Evolutionary conservation across 1,139 yeast species (phyloP).

Genomic region (Maudiozyma humilis): DNA sequence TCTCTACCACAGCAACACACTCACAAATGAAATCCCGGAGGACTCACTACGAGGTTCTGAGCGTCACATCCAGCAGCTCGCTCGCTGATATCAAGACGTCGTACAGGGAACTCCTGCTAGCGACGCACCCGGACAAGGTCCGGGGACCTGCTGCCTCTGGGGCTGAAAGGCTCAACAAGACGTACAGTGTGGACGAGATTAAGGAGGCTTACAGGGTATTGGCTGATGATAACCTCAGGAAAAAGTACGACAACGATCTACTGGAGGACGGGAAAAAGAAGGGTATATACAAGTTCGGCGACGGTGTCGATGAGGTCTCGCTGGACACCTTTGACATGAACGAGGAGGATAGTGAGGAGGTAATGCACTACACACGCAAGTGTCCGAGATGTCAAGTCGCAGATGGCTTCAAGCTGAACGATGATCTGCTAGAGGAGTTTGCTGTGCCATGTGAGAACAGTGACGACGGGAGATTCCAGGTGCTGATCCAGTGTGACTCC

Average conservation of each 20-base stretch:
- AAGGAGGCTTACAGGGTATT: slow-evolving; percentile 55
- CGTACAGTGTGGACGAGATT: slow-evolving; percentile 34
- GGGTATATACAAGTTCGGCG: slow-evolving; percentile 50
- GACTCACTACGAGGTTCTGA: slow-evolving; percentile 47
- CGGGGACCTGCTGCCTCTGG: not conserved
- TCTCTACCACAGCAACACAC: not conserved
- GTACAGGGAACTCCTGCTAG: slow-evolving; percentile 50
- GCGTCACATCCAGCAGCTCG: slow-evolving; percentile 36
- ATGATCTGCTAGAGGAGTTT: slow-evolving; percentile 46
- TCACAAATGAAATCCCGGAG: not conserved
- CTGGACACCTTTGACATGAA: slow-evolving; percentile 48
- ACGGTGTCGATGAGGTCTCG: slow-evolving; percentile 58
- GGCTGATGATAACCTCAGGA: slow-evolving; percentile 35
- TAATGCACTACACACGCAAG: slow-evolving; percentile 33
- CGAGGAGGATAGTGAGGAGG: slow-evolving; percentile 16
- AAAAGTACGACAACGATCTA: slow-evolving; percentile 43
- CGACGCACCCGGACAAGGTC: slow-evolving; percentile 68
- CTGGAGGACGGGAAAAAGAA: slow-evolving; percentile 35
- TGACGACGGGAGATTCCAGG: slow-evolving; percentile 46
- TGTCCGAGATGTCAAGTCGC: slow-evolving; percentile 68
- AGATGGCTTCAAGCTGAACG: slow-evolving; percentile 51
- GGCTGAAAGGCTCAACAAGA: slow-evolving; percentile 4
- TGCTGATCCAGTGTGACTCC: slow-evolving; percentile 67
- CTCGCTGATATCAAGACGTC: slow-evolving; percentile 47
- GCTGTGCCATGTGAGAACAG: slow-evolving; percentile 41